Percentiles rank a stretch among this genome's conserved stretches.
Conservation (phyloP, 2,329 filamentous ascomycete species). For the Pochonia chlamydosporia region DNA sequence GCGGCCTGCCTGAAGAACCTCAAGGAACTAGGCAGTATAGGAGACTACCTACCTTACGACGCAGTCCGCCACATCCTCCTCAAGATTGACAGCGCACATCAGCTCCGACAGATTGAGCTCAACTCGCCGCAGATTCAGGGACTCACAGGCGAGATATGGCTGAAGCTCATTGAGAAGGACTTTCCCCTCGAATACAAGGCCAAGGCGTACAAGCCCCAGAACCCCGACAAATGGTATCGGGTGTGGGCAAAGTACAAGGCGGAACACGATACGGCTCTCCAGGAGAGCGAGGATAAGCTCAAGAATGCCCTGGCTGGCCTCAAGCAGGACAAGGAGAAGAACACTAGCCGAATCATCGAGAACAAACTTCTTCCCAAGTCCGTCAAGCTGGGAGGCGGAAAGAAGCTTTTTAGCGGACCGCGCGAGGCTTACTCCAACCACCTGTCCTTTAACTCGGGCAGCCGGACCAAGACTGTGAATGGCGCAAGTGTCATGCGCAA, state of each 20-base stretch:
- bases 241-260: slow-evolving; percentile 66
- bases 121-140: slow-evolving; percentile 71
- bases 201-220: slow-evolving; percentile 58
- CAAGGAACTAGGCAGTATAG: slow-evolving; percentile 59
- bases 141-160: slow-evolving; percentile 69
- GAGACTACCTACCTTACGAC: slow-evolving; percentile 62
- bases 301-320: slow-evolving; percentile 52
- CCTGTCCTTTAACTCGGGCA: slow-evolving; percentile 40
- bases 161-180: slow-evolving; percentile 70
- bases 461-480: slow-evolving; percentile 45
- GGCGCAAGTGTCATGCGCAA: slow-evolving; percentile 50
- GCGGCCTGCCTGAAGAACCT: slow-evolving; percentile 48
- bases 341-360: slow-evolving; percentile 52
- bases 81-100: slow-evolving; percentile 65
- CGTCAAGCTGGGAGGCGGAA: slow-evolving; percentile 24
- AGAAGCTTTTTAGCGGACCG: slow-evolving; percentile 20
- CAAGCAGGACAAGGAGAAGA: slow-evolving; percentile 50
- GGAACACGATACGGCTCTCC: slow-evolving; percentile 51
- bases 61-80: slow-evolving; percentile 59
- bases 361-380: slow-evolving; percentile 38
- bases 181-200: slow-evolving; percentile 59
- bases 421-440: slow-evolving; percentile 24
- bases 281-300: slow-evolving; percentile 54
- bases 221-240: slow-evolving; percentile 68
- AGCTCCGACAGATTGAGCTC: slow-evolving; percentile 68